Percentiles rank a stretch among this genome's conserved stretches.
Evolutionary conservation across 805 yeast genomes (phyloP).

Genomic region (Kuraishia capsulata): DNA sequence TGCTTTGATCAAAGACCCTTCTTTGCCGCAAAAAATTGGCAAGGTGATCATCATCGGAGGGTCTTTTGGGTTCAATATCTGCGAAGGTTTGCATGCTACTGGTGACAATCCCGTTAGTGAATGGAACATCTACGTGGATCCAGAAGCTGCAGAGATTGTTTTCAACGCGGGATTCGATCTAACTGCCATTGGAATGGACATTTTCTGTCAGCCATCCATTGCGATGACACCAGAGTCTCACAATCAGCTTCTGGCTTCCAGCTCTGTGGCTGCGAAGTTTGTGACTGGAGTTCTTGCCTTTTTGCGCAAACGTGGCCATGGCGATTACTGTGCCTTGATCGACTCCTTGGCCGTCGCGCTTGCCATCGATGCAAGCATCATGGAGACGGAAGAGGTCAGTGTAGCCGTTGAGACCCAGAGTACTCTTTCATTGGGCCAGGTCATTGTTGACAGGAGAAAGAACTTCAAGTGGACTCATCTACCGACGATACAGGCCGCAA

Average conservation of each 20-base stretch:
- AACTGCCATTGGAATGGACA: conserved; percentile 19
- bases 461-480: conserved; percentile 16
- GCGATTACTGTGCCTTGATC: conserved; percentile 18
- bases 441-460: conserved; percentile 16
- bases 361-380: conserved; percentile 15
- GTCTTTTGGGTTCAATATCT: conserved; percentile 15
- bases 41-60: conserved; percentile 17
- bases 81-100: conserved; percentile 16
- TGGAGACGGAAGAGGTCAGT: conserved; percentile 12
- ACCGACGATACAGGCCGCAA: conserved; percentile 13
- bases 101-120: conserved; percentile 19
- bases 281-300: conserved; percentile 14
- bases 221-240: conserved; percentile 9
- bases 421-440: conserved; percentile 14
- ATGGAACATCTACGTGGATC: conserved; percentile 18
- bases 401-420: conserved; percentile 16
- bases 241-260: conserved; percentile 5
- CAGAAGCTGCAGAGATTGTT: conserved; percentile 17
- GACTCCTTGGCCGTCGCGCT: conserved; percentile 18
- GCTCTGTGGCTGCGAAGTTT: conserved; percentile 12
- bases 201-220: conserved; percentile 18
- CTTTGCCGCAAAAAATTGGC: conserved; percentile 10
- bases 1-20: conserved; percentile 15
- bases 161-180: conserved; percentile 13
- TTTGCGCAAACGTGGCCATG: conserved; percentile 12